Percentiles rank a stretch among this genome's conserved stretches.
phyloP scores from a whole-genome alignment of 2,329 filamentous ascomycete species.

The Alternaria ventricosa region DNA sequence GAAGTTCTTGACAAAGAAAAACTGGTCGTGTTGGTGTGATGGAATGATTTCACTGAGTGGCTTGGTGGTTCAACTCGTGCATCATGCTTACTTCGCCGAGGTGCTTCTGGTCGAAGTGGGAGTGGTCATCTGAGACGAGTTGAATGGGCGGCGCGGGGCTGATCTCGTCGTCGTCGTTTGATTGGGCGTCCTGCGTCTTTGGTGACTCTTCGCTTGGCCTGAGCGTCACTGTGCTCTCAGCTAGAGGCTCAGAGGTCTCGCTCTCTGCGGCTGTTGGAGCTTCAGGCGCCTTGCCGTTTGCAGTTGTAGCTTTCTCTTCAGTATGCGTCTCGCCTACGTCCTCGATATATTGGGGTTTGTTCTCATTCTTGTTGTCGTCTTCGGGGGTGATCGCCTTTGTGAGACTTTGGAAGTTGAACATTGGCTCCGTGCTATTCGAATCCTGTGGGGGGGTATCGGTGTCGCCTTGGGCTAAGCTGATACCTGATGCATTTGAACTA shows the following conservation, averaged over 20 bases:
- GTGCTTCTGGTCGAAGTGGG: constrained; percentile 43
- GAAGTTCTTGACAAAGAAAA: neutral
- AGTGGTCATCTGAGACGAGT: constrained; percentile 21
- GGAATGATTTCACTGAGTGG: constrained; percentile 33
- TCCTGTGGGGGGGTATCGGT: constrained; percentile 44
- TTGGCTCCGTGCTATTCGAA: constrained; percentile 68
- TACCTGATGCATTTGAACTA: constrained; percentile 61
- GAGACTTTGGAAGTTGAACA: constrained; percentile 91
- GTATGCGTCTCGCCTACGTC: constrained; percentile 27
- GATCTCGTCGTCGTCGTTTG: constrained; percentile 34
- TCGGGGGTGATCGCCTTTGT: constrained; percentile 80
- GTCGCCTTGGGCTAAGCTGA: constrained; percentile 48
- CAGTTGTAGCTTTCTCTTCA: constrained; percentile 6
- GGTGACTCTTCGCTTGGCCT: constrained; percentile 24
- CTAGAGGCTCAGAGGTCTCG: constrained; percentile 21
- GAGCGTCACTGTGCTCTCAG: constrained; percentile 38
- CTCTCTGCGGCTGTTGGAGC: neutral
- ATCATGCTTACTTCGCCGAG: constrained; percentile 42
- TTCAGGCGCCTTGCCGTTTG: constrained; percentile 5
- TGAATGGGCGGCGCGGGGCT: constrained; percentile 32
- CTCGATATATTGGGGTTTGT: constrained; percentile 51
- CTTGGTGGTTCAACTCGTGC: constrained; percentile 33
- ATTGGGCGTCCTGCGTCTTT: neutral
- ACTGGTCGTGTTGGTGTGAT: neutral
- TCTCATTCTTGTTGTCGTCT: constrained; percentile 53